phyloP scores from a whole-genome alignment of 495 filamentous ascomycete genomes.

The Trichoderma orchidacearum region DNA sequence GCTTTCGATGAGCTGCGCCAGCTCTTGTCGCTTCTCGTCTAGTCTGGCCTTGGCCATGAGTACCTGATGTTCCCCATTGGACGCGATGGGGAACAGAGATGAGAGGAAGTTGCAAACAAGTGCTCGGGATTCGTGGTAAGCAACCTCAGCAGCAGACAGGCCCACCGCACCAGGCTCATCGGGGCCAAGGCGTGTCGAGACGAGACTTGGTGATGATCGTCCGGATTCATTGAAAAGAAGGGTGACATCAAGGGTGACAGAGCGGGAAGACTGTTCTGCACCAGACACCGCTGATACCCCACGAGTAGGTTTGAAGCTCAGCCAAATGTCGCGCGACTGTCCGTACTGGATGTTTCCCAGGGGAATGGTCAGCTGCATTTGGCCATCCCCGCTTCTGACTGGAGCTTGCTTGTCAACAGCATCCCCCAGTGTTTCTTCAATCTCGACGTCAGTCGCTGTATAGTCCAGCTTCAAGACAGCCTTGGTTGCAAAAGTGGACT shows the following conservation, averaged over 20 bases:
- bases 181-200: background rate
- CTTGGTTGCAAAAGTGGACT: constrained; percentile 26
- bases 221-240: background rate
- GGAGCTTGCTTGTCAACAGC: constrained; percentile 13
- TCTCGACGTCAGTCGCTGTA: constrained; percentile 9
- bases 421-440: constrained; percentile 21
- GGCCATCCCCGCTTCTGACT: background rate
- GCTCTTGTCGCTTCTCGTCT: background rate
- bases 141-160: constrained; percentile 12
- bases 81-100: constrained; percentile 13
- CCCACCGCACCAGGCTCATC: background rate
- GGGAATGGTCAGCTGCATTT: constrained; percentile 13
- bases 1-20: constrained; percentile 9
- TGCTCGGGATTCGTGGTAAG: constrained; percentile 30
- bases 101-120: constrained; percentile 23
- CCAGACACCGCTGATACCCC: too few species aligned
- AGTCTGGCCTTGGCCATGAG: background rate
- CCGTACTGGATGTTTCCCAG: constrained; percentile 31
- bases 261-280: background rate
- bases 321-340: constrained; percentile 31
- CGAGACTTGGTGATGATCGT: background rate
- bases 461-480: constrained; percentile 19
- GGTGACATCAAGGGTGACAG: background rate
- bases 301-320: constrained; percentile 13
- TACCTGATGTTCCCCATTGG: constrained; percentile 14